phyloP scores from a whole-genome alignment of 495 filamentous ascomycete genomes.

The Podospora anserina region DNA sequence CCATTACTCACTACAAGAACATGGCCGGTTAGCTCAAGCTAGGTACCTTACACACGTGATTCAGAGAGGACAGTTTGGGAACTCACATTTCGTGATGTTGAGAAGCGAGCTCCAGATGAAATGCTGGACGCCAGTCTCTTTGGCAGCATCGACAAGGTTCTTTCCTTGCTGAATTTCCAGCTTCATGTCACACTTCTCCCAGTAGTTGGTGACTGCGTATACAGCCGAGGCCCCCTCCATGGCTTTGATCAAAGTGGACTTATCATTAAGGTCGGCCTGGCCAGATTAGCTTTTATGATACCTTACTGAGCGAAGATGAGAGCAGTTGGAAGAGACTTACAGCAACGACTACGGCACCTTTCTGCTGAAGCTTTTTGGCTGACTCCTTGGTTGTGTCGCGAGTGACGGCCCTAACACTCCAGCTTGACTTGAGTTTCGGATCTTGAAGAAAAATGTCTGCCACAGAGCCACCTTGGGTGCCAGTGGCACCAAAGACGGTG shows the following conservation, averaged over 20 bases:
- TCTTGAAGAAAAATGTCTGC: conserved; percentile 51
- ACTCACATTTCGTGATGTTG: conserved; percentile 37
- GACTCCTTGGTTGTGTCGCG: conserved; percentile 47
- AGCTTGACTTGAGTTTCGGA: conserved; percentile 30
- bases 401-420: conserved; percentile 51
- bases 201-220: conserved; percentile 47
- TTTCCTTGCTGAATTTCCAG: conserved; percentile 46
- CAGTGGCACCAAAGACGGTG: conserved; percentile 62
- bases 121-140: conserved; percentile 44
- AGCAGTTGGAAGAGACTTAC: conserved; percentile 13
- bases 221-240: conserved; percentile 46
- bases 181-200: conserved; percentile 33
- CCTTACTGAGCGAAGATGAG: not conserved
- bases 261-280: conserved; percentile 43
- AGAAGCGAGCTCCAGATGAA: conserved; percentile 46
- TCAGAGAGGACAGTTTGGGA: too few relatives aligned
- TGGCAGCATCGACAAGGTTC: conserved; percentile 47
- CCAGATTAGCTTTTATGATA: conserved; percentile 11
- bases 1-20: conserved; percentile 40
- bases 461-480: conserved; percentile 60
- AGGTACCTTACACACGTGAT: too few relatives aligned
- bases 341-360: conserved; percentile 45
- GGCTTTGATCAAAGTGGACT: conserved; percentile 43
- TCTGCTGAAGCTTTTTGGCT: conserved; percentile 42
- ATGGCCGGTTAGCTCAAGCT: not conserved